Base-by-base conservation (phyloP, 441 rosid species). In the Croton setiger region DNA sequence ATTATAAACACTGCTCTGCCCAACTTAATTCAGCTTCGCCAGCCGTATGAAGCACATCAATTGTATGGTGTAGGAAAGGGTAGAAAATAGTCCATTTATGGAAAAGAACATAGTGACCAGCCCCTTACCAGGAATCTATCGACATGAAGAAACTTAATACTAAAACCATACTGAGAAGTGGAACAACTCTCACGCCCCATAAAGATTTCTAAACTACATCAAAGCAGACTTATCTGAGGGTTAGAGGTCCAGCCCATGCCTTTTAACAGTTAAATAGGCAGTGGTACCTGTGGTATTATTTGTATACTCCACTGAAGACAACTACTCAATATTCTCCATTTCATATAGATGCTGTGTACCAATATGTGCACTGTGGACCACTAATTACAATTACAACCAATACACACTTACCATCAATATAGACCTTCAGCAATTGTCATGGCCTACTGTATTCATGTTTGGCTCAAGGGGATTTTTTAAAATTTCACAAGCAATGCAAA, bases 41-140 rank as follows among this genome's bases (percentile, higher is more conserved):
- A 51, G 84, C 81, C 72, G 84, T 79, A 85, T 77, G 87, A 71
- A 80, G 85, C 72, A 81, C 79, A 80, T 78, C 77, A 80, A 69
- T 82, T 68, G 82, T 83, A 74, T 66, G 62, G 68, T 11, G 69
- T 71, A 62, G 53, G 57, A 66, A 62, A 64, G 80, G 83, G 70
- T 45, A 59, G 59, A 58, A 36, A 51, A 63, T 37, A 62, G 73
- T 73, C 64, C 74, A 60, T 68, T 57, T 18, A 64, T 36, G 59
- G 74, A 76, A 75, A 48, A 69, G 64, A 74, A 75, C 48, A 65
- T 64, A 74, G 48, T 70, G 60, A 70, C 53, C 49, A 72, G 71
- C 77, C 83, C 87, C 87, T 84, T 84, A 85, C 89, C 89, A 81
- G 79, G 75, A 78, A 64, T 66, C 60, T 69, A 78, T 77, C 67